Base-by-base conservation (phyloP, 768 basidiomycete species). In the Boletus rubroflammeus region DNA sequence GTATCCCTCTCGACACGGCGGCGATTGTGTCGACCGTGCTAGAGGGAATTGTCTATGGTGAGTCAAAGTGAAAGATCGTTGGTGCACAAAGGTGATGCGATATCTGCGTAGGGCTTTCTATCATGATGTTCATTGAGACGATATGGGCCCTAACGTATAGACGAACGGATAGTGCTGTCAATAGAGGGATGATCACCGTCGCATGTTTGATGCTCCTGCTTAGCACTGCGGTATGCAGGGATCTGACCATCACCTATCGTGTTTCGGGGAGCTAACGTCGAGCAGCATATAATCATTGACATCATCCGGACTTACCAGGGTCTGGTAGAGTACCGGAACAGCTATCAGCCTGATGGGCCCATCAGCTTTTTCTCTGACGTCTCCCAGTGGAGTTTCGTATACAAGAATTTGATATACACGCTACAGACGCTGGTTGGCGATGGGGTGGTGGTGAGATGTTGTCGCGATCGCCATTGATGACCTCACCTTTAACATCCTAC, bases 81-180 rank as follows among this genome's bases (percentile, higher is more conserved):
- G 7, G n/a, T 48, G 10, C 25, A 26, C 17, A 15, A 17, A 3
- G 8, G 17, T 19, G 35, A 49, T 57, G 14, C 23, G 19, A 34
- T 40, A 10, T 13, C 11, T 28, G 9, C 17, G 17, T 40, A 71
- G 70, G 68, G 6, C 59, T 69, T 55, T 70, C 68, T 25, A 19
- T 67, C 3, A 52, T 69, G 23, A 64, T 72, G 70, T 72, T 67
- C 53, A 60, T 63, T 1, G 59, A 59, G 14, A 68, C 69, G 1
- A 25, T 69, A 15, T 67, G 60, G 57, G 56, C 56, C n/a, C 49
- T 68, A 2, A 44, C 60, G 21, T 36, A 47, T 1, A 53, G 60
- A 40, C 58, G 50, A 8, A 38, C 1, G 23, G 39, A 31, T 6
- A 19, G 36, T 13, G 19, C 38, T 14, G 47, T 61, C 38, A 59